Evolutionary conservation across 1,284 basidiomycete genomes (phyloP), one percentile per base, ranked within the genome.

Genomic region (Vanrija humicola): DNA sequence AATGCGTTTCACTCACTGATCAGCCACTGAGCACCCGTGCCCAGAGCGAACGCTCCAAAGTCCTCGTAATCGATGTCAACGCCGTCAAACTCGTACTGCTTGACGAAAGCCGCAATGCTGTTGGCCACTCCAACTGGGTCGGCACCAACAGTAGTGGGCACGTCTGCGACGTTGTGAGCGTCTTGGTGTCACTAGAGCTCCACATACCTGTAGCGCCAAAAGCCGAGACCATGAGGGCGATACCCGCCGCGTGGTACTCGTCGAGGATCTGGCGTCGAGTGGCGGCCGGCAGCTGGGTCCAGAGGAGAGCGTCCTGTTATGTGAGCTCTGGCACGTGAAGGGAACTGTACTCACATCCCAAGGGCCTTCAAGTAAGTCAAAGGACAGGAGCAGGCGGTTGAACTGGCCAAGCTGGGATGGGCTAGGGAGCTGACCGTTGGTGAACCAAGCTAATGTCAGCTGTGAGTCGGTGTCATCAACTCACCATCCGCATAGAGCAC

Each of bases 31-130:
- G 18, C 28, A 29, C 29, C 25, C 8, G 19, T 39, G 9, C 57
- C 58, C 14, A 44, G 46, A 21, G 50, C 49, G 43, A 65, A 52
- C 10, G 58, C 59, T 3, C 40, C 34, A 15, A 49, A 40, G 26
- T 66, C 61, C 60, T 75, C 77, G 47, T 73, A 78, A 55, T 78
- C 75, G 38, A 78, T 66, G 46, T 78, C 77, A 19, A 78, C 72
- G 10, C 77, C 77, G 54, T 78, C 76, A n/a, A 78, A 55, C 21
- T 66, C 68, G 56, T 74, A 70, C 23, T 65, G 48, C 55, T 68
- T 70, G 39, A 72, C 69, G 38, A 58, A 73, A 0, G 50, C 38
- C 3, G 72, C 71, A 16, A 73, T 46, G 12, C 50, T 56, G 21
- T 56, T 46, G 25, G 71, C 72, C 5, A 54, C 38, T 18, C 38